Evolutionary conservation across 2,329 filamentous ascomycete genomes (phyloP), one percentile per base, ranked within the genome.

Genomic region (Arthrobotrys pseudoclavata): DNA sequence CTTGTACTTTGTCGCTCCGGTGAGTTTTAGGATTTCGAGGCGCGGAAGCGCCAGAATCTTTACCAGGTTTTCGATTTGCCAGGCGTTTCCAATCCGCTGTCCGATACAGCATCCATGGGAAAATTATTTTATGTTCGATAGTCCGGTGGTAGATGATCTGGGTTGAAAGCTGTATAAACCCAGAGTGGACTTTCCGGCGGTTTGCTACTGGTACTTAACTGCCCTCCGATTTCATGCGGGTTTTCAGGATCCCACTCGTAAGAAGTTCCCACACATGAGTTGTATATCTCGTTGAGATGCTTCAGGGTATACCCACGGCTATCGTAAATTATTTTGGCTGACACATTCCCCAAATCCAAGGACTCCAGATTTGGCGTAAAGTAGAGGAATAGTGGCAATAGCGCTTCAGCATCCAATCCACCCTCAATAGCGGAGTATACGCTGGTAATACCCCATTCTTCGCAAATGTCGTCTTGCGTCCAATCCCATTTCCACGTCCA

Each of bases 401-500:
- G 34, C 7, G n/a, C 29, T 24, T 60, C 31, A 1, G 53, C 9
- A 6, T 60, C 53, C 10, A 60, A 4, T 3, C 53, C 53, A 5
- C 22, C 31, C 9, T 40, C 34, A 10, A 60, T 60, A 2, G 13
- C 26, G 1, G 26, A 20, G 13, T 37, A 37, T 7, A 34, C 26
- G 12, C 12, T 20, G 12, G 1, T 37, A 34, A 13, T 6, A 1
- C 34, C 24, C 31, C 29, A 60, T 3, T 60, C 2, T 13, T 37
- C 31, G 18, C 53, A 37, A 5, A 24, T n/a, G 4, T 40, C 12
- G 4, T 40, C 31, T 2, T 24, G n/a, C n/a, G 29, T 42, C 53
- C 53, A 60, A 10, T 60, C 29, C 53, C 53, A 60, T 29, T 40
- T 37, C 15, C 7, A 26, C 20, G 53, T 52, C 66, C 66, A 69